Percentiles rank a stretch among this genome's conserved stretches.
phyloP scores from a whole-genome alignment of 83 land plant species.

The Larix sibirica region DNA sequence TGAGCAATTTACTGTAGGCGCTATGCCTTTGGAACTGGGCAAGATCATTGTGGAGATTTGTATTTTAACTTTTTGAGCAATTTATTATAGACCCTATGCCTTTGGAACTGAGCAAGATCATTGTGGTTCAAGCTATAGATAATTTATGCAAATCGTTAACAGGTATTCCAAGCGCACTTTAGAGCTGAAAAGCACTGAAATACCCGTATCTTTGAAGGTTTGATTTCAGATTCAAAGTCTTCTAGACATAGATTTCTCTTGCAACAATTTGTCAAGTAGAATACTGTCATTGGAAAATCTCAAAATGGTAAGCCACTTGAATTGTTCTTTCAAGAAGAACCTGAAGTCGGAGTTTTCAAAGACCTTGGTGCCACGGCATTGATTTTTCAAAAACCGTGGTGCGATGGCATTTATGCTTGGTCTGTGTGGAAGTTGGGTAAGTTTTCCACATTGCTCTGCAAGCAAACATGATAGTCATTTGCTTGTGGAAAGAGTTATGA shows the following conservation, averaged over 20 bases:
- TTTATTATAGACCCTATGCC: slow-evolving; percentile 21
- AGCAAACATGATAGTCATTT: neutral
- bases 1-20: slow-evolving; percentile 9
- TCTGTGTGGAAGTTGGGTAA: slow-evolving; percentile 28
- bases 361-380: neutral
- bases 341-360: slow-evolving; percentile 24
- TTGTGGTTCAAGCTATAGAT: neutral
- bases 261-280: slow-evolving; percentile 26
- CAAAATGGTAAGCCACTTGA: neutral
- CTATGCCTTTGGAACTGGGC: slow-evolving; percentile 23
- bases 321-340: slow-evolving; percentile 42
- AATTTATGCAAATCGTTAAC: slow-evolving; percentile 21
- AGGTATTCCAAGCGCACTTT: slow-evolving; percentile 25
- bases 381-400: slow-evolving; percentile 23
- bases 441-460: slow-evolving; percentile 11
- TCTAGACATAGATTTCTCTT: slow-evolving; percentile 21
- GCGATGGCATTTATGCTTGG: neutral
- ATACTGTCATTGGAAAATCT: slow-evolving; percentile 21
- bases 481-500: neutral
- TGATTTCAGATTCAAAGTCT: slow-evolving; percentile 25
- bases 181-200: slow-evolving; percentile 3
- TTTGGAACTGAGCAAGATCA: slow-evolving; percentile 17
- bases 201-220: neutral
- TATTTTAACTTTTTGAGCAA: slow-evolving; percentile 9
- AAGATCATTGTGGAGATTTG: neutral